A percentile compares a stretch with the other conserved stretches of the same genome.
These are phyloP conservation scores for Nitzschia sp. DNA, from an alignment of 108 stramenopile genomes.

Conservation along the genomic window DNA sequence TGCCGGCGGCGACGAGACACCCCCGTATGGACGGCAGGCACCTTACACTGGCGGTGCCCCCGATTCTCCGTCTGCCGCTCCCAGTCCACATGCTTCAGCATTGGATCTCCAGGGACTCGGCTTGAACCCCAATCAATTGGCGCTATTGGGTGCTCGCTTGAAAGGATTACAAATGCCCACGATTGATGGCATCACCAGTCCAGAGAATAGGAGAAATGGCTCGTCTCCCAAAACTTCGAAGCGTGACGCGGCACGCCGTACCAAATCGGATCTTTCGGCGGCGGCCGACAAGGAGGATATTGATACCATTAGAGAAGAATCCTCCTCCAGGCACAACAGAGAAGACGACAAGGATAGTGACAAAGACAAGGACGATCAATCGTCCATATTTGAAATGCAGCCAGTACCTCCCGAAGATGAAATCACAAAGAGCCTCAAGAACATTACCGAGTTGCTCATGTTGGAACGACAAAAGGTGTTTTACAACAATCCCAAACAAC, in stretches of 20 bases:
- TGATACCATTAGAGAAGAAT: not conserved
- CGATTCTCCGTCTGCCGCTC: slow-evolving; percentile 81
- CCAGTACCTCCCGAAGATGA: slow-evolving; percentile 49
- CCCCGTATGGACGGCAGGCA: slow-evolving; percentile 3
- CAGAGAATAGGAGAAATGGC: not conserved
- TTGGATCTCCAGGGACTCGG: slow-evolving; percentile 35
- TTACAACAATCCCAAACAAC: slow-evolving; percentile 32
- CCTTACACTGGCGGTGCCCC: slow-evolving; percentile 49
- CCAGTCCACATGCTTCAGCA: slow-evolving; percentile 54
- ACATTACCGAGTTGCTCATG: slow-evolving; percentile 44
- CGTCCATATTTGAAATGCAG: slow-evolving; percentile 29
- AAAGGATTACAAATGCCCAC: slow-evolving; percentile 21
- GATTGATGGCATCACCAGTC: not conserved
- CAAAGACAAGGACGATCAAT: slow-evolving; percentile 26
- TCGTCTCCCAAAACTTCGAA: not conserved
- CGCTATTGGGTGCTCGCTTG: slow-evolving; percentile 27
- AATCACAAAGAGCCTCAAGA: slow-evolving; percentile 47
- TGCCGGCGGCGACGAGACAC: slow-evolving; percentile 29
- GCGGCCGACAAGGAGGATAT: too few species aligned
- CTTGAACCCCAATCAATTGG: slow-evolving; percentile 38
- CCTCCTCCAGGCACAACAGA: not conserved
- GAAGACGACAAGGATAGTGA: not conserved
- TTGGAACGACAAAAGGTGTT: slow-evolving; percentile 16
- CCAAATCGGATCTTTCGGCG: slow-evolving; percentile 8
- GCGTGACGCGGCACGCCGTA: not conserved